Evolutionary conservation across 768 basidiomycete species (phyloP).

Genomic region (Pholiota conissans): DNA sequence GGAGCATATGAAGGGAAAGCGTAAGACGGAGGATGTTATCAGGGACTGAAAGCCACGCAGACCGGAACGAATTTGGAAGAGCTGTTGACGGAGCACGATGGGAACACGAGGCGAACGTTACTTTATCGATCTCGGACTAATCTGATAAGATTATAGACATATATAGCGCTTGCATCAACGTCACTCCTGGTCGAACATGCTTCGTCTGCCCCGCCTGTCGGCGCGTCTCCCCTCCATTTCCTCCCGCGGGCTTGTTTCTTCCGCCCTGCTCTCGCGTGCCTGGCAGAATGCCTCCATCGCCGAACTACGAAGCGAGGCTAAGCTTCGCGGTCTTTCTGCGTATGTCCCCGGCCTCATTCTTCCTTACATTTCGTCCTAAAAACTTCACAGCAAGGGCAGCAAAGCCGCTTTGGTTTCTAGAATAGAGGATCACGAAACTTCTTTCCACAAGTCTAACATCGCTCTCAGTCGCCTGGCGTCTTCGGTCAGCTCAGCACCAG

Average conservation of each 20-base stretch:
- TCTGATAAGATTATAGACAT: background rate
- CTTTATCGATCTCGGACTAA: conserved; percentile 22
- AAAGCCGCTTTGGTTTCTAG: conserved; percentile 57
- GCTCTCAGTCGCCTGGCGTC: conserved; percentile 14
- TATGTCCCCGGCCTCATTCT: conserved; percentile 28
- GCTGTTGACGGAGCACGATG: conserved; percentile 39
- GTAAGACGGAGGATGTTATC: conserved; percentile 23
- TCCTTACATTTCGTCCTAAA: conserved; percentile 9
- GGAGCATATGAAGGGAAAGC: conserved; percentile 56
- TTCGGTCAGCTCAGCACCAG: conserved; percentile 11
- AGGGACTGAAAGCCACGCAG: conserved; percentile 28
- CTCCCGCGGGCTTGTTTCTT: conserved; percentile 41
- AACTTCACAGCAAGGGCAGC: conserved; percentile 49
- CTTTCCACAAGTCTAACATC: conserved; percentile 13
- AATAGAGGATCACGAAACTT: conserved; percentile 50
- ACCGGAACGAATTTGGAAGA: conserved; percentile 25
- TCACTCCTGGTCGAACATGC: conserved; percentile 21
- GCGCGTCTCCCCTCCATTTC: conserved; percentile 3
- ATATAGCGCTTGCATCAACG: too few relatives aligned
- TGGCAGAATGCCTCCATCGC: conserved; percentile 54
- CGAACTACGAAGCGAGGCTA: conserved; percentile 54
- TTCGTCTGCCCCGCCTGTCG: conserved; percentile 23
- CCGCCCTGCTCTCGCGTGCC: conserved; percentile 54
- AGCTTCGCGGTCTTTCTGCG: conserved; percentile 54
- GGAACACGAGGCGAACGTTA: conserved; percentile 55